These are phyloP conservation scores for Cicer chorassanicum DNA, from an alignment of 306 rosid genomes.

Conservation along the genomic window DNA sequence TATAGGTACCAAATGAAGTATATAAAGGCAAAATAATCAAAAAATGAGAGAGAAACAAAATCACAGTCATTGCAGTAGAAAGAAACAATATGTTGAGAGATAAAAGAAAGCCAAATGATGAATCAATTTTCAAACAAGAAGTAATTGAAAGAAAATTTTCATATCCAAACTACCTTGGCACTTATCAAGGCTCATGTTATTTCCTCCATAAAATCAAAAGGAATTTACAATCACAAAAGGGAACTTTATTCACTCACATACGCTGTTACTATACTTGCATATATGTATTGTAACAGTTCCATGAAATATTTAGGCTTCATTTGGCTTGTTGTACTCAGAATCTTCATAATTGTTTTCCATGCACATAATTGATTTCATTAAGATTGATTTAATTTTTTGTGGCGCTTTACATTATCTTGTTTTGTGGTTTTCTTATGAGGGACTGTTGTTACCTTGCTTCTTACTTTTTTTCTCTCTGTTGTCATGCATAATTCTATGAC, in stretches of 20 bases:
- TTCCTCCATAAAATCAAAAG: slow-evolving; percentile 29
- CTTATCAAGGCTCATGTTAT: slow-evolving; percentile 15
- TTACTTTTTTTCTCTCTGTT: no score
- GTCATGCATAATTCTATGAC: no score
- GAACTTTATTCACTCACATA: neutral
- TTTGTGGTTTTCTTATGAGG: no score
- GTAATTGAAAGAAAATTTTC: slow-evolving; percentile 25
- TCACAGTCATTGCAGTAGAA: neutral
- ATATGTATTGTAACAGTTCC: slow-evolving; percentile 18
- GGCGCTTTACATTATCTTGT: no score
- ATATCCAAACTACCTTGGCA: slow-evolving; percentile 9
- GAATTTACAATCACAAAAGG: slow-evolving; percentile 22
- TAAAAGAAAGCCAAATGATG: slow-evolving; percentile 10
- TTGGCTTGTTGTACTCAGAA: neutral
- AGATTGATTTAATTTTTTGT: no score
- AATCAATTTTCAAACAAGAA: slow-evolving; percentile 20
- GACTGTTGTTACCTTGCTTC: no score
- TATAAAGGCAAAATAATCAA: slow-evolving; percentile 1
- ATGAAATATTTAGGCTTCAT: slow-evolving; percentile 18
- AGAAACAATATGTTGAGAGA: slow-evolving; percentile 5
- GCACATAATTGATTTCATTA: no score
- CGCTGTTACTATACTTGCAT: neutral
- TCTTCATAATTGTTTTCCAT: slow-evolving; percentile 10
- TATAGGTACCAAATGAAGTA: slow-evolving; percentile 25
- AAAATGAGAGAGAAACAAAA: slow-evolving; percentile 22